A percentile compares a stretch with the other conserved stretches of the same genome.
These are phyloP conservation scores for Salvia splendens DNA, from an alignment of 257 asterid species.

Conservation along the genomic window DNA sequence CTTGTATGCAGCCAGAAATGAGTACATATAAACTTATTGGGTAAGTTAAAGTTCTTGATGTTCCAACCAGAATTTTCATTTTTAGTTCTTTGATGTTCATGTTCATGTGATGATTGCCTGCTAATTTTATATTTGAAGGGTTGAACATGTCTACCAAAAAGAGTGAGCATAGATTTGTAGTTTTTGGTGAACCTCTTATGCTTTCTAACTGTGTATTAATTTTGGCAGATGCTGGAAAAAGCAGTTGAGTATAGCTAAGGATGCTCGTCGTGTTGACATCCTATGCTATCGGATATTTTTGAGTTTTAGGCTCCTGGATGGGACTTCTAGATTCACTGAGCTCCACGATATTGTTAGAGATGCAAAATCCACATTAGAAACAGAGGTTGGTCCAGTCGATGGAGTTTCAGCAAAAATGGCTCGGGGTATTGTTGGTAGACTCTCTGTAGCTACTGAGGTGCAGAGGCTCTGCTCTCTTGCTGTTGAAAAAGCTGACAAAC, in stretches of 20 bases:
- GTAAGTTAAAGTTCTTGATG: background rate
- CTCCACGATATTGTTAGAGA: constrained; percentile 74
- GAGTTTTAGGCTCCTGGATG: constrained; percentile 79
- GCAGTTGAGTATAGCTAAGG: constrained; percentile 79
- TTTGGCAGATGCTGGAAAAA: constrained; percentile 81
- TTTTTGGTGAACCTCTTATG: background rate
- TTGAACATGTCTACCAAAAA: background rate
- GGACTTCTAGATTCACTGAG: constrained; percentile 74
- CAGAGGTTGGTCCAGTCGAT: constrained; percentile 79
- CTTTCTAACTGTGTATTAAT: constrained; percentile 17
- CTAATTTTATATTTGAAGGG: background rate
- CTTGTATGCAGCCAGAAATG: constrained; percentile 11
- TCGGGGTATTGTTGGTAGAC: constrained; percentile 88
- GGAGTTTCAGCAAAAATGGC: constrained; percentile 90
- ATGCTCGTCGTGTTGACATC: constrained; percentile 82
- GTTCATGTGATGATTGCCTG: background rate
- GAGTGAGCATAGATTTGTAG: background rate
- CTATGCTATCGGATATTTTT: constrained; percentile 77
- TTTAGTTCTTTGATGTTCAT: background rate
- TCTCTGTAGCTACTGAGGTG: constrained; percentile 71
- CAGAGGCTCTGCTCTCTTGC: constrained; percentile 81
- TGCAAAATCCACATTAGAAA: constrained; percentile 78
- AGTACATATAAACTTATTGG: background rate
- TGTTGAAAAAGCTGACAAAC: constrained; percentile 74
- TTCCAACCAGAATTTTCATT: background rate